Base-by-base conservation (phyloP, 371 early-diverging fungal species). In the Mucor indicus region DNA sequence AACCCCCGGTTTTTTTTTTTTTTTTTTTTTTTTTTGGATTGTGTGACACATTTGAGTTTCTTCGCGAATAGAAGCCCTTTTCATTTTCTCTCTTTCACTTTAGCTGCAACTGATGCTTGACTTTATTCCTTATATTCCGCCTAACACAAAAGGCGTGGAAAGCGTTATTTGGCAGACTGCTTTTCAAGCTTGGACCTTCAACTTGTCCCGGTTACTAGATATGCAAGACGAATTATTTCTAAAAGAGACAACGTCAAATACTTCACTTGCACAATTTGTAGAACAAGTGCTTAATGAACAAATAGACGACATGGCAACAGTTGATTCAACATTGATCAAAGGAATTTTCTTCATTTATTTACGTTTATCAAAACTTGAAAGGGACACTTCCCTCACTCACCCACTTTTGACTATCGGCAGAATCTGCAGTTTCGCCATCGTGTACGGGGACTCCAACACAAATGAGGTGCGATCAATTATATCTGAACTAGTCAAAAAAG, bases 381-480 rank as follows among this genome's bases (percentile, higher is more conserved):
- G 12, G 6, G 6, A 21, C 4, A 1, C 30, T 17, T 22, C 16
- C 5, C 9, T n/a, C 7, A 24, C 6, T 16, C 23, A 24, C 32
- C 10, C 19, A 11, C 33, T 45, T 13, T 38, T 46, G 19, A 10
- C 12, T 29, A 45, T 20, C 22, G 23, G 32, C 4, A 40, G 33
- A 32, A 19, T 43, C 16, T 42, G 43, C 19, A 22, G 29, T 35
- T 54, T 76, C 19, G 68, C 69, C 10, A 55, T 64, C 8, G 66
- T 72, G 7, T 80, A 74, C 49, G 53, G 62, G 23, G 56, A 57
- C 31, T 62, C 74, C 0, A 78, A 80, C 44, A 48, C 54, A 2
- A 44, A 38, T 8, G 44, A 55, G 21, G 62, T 70, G 15, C 62
- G 69, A 36, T 53, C 43, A n/a, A 52, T 73, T 20, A 57, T 77